These are phyloP conservation scores for Pythium folliculosum DNA, from an alignment of 352 stramenopile species.

Conservation along the genomic window DNA sequence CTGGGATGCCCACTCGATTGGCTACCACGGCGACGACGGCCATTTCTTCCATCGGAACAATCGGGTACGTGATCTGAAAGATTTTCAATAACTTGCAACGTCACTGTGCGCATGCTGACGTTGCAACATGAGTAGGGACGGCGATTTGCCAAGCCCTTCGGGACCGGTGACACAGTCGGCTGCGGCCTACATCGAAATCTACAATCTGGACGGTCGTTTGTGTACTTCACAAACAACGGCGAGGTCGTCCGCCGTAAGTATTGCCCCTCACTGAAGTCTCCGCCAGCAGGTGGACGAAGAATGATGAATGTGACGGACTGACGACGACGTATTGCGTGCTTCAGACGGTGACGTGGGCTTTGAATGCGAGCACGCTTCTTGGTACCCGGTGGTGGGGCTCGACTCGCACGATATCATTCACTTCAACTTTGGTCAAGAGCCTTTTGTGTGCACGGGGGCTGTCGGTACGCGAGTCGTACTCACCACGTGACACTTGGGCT, in stretches of 20 bases:
- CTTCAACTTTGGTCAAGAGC: conserved; percentile 84
- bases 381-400: conserved; percentile 83
- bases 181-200: conserved; percentile 65
- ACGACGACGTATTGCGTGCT: conserved; percentile 8
- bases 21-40: conserved; percentile 82
- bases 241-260: conserved; percentile 46
- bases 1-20: conserved; percentile 63
- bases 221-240: conserved; percentile 80
- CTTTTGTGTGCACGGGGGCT: conserved; percentile 53
- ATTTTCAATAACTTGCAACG: too few species aligned
- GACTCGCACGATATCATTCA: conserved; percentile 77
- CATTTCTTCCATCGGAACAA: conserved; percentile 57
- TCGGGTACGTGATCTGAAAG: conserved; percentile 30
- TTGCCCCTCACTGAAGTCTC: neutral
- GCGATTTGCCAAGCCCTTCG: conserved; percentile 64
- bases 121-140: conserved; percentile 38
- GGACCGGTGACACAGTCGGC: conserved; percentile 63
- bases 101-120: neutral
- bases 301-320: neutral
- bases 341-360: conserved; percentile 38
- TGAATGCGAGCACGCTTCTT: conserved; percentile 43
- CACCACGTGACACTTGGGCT: neutral
- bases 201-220: conserved; percentile 35
- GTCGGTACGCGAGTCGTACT: conserved; percentile 34
- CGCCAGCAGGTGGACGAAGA: too few species aligned